phyloP scores from a whole-genome alignment of 768 basidiomycete species.

The Boletus sp. region DNA sequence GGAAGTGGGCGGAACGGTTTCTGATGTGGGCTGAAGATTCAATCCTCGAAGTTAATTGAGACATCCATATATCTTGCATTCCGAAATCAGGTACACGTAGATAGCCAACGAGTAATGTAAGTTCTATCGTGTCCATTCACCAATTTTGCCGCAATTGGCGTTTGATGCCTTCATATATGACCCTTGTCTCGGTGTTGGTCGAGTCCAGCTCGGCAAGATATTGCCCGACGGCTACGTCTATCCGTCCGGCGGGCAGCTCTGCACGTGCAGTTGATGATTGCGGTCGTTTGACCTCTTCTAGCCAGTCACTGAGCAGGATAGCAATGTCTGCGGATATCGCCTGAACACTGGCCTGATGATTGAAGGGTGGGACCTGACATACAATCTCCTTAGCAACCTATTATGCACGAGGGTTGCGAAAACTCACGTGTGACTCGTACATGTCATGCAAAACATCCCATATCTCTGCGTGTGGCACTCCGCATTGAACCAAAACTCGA shows the following conservation, averaged over 20 bases:
- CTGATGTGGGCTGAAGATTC: conserved; percentile 74
- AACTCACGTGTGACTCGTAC: conserved; percentile 80
- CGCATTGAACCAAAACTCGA: conserved; percentile 72
- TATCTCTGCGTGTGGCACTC: conserved; percentile 75
- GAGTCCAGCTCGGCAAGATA: conserved; percentile 71
- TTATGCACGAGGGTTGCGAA: neutral
- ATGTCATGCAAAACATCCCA: conserved; percentile 85
- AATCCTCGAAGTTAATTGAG: conserved; percentile 69
- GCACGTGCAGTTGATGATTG: conserved; percentile 58
- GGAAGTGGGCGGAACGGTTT: conserved; percentile 53
- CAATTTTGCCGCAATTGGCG: conserved; percentile 69
- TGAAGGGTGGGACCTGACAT: conserved; percentile 74
- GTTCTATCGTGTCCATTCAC: conserved; percentile 36
- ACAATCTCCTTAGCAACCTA: neutral
- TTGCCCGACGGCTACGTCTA: conserved; percentile 69
- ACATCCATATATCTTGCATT: conserved; percentile 6
- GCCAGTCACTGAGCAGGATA: conserved; percentile 74
- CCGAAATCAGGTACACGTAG: conserved; percentile 15
- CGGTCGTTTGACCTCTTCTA: conserved; percentile 71
- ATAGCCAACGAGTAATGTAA: conserved; percentile 8
- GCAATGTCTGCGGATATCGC: conserved; percentile 80
- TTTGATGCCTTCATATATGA: conserved; percentile 65
- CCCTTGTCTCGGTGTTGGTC: conserved; percentile 57
- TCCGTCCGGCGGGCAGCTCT: conserved; percentile 75
- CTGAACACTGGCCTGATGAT: conserved; percentile 75